These are phyloP conservation scores for Akebia trifoliata DNA, from an alignment of 164 flowering plant genomes.

Conservation along the genomic window DNA sequence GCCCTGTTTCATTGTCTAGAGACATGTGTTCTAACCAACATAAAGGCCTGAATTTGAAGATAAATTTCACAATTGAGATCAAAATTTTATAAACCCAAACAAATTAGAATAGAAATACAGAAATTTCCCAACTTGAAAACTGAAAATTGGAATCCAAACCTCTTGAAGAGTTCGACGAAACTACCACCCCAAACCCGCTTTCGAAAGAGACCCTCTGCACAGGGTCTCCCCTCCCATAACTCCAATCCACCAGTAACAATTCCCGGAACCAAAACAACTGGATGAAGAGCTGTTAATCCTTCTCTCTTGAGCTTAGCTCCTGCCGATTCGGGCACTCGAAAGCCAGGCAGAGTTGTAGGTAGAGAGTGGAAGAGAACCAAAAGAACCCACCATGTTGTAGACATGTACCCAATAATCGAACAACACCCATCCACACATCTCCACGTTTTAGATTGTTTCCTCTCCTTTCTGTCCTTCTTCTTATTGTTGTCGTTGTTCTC, in stretches of 20 bases:
- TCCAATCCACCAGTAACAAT: conserved; percentile 23
- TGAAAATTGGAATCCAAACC: conserved; percentile 27
- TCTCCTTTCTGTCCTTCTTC: conserved; percentile 22
- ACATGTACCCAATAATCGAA: conserved; percentile 59
- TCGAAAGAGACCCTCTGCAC: conserved; percentile 65
- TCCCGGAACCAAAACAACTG: conserved; percentile 19
- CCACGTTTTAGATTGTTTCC: conserved; percentile 37
- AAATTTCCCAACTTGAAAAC: not conserved
- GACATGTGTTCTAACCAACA: conserved; percentile 82
- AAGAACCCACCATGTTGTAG: conserved; percentile 73
- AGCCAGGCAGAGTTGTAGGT: conserved; percentile 40
- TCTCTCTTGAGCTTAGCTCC: conserved; percentile 36
- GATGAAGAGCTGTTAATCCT: conserved; percentile 18
- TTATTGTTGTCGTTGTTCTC: too few species aligned
- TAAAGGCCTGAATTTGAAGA: conserved; percentile 43
- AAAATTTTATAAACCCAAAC: not conserved
- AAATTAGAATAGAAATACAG: not conserved
- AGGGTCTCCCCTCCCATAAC: conserved; percentile 36
- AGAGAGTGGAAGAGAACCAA: conserved; percentile 41
- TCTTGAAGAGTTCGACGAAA: conserved; percentile 57
- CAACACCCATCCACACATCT: conserved; percentile 57
- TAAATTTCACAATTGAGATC: not conserved
- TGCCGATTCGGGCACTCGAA: conserved; percentile 45
- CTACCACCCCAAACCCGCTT: conserved; percentile 76
- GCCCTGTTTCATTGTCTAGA: conserved; percentile 65